phyloP scores from a whole-genome alignment of 1,284 basidiomycete species.

The Volvariella surrecta region DNA sequence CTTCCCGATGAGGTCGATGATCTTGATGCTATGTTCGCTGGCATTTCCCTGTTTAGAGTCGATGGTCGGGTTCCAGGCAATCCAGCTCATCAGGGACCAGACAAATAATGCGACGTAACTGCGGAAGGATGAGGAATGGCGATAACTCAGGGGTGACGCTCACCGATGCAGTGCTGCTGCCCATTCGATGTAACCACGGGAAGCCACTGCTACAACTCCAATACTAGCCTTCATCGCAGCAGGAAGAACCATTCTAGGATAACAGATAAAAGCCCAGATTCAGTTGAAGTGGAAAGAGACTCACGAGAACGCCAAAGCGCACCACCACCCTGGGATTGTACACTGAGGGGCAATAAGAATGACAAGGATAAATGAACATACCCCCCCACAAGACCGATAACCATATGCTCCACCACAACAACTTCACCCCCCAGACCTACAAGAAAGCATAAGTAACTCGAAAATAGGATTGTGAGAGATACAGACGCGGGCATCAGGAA shows the following conservation, averaged over 20 bases:
- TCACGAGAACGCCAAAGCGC: slow-evolving; percentile 55
- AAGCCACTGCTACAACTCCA: slow-evolving; percentile 63
- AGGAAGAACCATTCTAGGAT: slow-evolving; percentile 44
- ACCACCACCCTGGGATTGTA: slow-evolving; percentile 68
- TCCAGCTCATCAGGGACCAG: slow-evolving; percentile 64
- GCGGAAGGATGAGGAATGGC: slow-evolving; percentile 9
- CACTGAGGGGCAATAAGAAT: slow-evolving; percentile 4
- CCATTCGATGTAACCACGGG: slow-evolving; percentile 74
- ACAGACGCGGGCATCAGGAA: slow-evolving; percentile 34
- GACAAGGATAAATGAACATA: slow-evolving; percentile 19
- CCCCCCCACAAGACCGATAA: slow-evolving; percentile 70
- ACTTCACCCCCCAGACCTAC: slow-evolving; percentile 50
- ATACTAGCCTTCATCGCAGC: slow-evolving; percentile 51
- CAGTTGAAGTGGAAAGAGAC: slow-evolving; percentile 17
- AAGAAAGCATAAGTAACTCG: background rate
- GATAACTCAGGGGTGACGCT: slow-evolving; percentile 11
- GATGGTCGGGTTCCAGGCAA: slow-evolving; percentile 65
- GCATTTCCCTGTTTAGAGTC: slow-evolving; percentile 29
- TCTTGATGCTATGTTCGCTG: slow-evolving; percentile 21
- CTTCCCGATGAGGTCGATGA: slow-evolving; percentile 47
- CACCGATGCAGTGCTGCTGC: slow-evolving; percentile 55
- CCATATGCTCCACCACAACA: slow-evolving; percentile 89
- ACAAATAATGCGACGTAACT: slow-evolving; percentile 68
- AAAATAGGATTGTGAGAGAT: background rate
- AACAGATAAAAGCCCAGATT: slow-evolving; percentile 17